Evolutionary conservation across 2,329 filamentous ascomycete genomes (phyloP).

Genomic region (Neopestalotiopsis rosae): DNA sequence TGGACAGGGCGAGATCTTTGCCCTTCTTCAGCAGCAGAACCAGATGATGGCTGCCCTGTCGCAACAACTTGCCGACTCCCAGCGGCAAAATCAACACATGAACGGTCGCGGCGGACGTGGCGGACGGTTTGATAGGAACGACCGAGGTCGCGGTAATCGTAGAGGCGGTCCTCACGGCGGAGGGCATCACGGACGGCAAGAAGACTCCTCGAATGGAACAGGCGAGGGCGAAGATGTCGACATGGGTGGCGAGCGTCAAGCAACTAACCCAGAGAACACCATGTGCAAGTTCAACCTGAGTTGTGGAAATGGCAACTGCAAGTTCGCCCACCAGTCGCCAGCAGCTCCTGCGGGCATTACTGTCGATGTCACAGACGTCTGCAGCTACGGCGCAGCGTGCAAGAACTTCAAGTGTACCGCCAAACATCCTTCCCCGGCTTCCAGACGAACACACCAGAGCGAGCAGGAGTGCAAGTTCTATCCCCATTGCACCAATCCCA

Average conservation of each 20-base stretch:
- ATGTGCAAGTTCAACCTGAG: slow-evolving; percentile 89
- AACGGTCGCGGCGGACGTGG: slow-evolving; percentile 49
- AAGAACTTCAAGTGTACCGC: slow-evolving; percentile 94
- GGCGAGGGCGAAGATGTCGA: slow-evolving; percentile 67
- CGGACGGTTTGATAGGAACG: slow-evolving; percentile 73
- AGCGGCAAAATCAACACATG: slow-evolving; percentile 46
- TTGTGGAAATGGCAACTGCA: slow-evolving; percentile 89
- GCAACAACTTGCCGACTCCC: slow-evolving; percentile 64
- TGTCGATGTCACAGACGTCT: slow-evolving; percentile 81
- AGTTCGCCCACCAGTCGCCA: slow-evolving; percentile 93
- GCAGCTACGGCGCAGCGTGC: slow-evolving; percentile 87
- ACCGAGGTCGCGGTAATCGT: slow-evolving; percentile 60
- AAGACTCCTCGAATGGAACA: slow-evolving; percentile 40
- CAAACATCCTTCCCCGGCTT: slow-evolving; percentile 89
- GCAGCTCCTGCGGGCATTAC: slow-evolving; percentile 79
- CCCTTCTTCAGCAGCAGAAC: slow-evolving; percentile 84
- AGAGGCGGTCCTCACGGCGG: slow-evolving; percentile 49
- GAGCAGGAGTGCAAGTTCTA: slow-evolving; percentile 91
- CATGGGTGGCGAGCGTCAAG: slow-evolving; percentile 59
- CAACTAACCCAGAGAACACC: slow-evolving; percentile 65
- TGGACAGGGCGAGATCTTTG: slow-evolving; percentile 76
- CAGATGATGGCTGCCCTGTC: slow-evolving; percentile 82
- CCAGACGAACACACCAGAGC: slow-evolving; percentile 76
- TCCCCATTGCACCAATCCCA: slow-evolving; percentile 86
- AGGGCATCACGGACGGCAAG: slow-evolving; percentile 36